Evolutionary conservation across 345 rosid genomes (phyloP).

Genomic region (Populus deltoides): DNA sequence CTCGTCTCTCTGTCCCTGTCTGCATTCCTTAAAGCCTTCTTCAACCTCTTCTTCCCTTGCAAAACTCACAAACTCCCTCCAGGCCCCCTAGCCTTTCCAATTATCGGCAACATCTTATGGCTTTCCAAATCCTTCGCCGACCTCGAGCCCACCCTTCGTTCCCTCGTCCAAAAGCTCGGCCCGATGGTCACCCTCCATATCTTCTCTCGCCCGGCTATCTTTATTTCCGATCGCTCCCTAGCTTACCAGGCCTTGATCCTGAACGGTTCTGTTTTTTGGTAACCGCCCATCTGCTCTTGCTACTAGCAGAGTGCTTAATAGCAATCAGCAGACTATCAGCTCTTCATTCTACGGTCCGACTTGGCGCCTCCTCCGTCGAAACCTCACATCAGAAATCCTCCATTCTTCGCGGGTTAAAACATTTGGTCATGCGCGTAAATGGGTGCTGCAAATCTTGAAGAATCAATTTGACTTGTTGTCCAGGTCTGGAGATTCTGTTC

Average conservation of each 20-base stretch:
- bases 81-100: background rate
- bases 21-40: background rate
- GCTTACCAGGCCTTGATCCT: background rate
- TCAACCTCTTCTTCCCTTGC: background rate
- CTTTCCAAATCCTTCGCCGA: background rate
- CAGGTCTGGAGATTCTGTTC: background rate
- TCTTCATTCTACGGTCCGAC: conserved; percentile 2
- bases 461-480: background rate
- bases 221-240: background rate
- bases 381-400: background rate
- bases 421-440: background rate
- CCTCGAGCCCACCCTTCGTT: background rate
- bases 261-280: background rate
- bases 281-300: background rate
- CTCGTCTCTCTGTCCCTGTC: background rate
- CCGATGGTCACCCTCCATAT: background rate
- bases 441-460: conserved; percentile 1
- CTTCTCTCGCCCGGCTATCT: background rate
- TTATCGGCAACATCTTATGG: background rate
- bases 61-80: background rate
- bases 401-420: conserved; percentile 4
- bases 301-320: background rate
- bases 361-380: background rate
- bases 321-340: background rate
- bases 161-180: background rate